A percentile compares a stretch with the other conserved stretches of the same genome.
These are phyloP conservation scores for Mediolabrus comicus DNA, from an alignment of 108 stramenopile genomes.

Conservation along the genomic window DNA sequence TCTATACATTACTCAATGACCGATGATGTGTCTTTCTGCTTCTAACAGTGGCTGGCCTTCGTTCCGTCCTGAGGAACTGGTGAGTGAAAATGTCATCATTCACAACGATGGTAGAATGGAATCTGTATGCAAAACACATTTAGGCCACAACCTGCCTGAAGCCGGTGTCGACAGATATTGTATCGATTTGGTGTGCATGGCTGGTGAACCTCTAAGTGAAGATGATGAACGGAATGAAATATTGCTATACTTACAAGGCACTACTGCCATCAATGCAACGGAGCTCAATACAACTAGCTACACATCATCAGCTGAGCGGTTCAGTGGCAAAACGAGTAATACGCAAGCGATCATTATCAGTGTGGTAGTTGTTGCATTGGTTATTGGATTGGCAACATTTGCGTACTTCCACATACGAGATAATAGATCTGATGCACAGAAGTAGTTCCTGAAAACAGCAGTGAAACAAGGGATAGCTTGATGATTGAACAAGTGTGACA, in stretches of 20 bases:
- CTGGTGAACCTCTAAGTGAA: conserved; percentile 14
- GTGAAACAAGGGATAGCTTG: background rate
- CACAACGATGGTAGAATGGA: conserved; percentile 37
- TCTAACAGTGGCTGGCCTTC: conserved; percentile 34
- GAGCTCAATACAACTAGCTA: conserved; percentile 7
- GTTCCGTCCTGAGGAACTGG: conserved; percentile 17
- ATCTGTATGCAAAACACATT: conserved; percentile 31
- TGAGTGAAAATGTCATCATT: conserved; percentile 32
- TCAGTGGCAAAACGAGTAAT: conserved; percentile 17
- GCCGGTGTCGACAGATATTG: conserved; percentile 32
- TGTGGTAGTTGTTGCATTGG: background rate
- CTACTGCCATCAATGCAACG: background rate
- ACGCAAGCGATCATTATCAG: background rate
- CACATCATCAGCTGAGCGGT: conserved; percentile 18
- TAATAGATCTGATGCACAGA: background rate
- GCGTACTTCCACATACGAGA: background rate
- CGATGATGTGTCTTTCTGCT: too few species aligned
- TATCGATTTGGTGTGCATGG: conserved; percentile 38
- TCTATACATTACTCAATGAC: too few species aligned
- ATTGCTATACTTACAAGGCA: background rate
- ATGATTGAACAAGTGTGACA: background rate
- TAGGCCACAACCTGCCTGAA: conserved; percentile 32
- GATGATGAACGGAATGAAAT: conserved; percentile 16
- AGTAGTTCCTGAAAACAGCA: background rate
- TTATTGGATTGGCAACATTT: background rate